These are phyloP conservation scores for Annulohypoxylon stygium DNA, from an alignment of 495 filamentous ascomycete species.

Conservation along the genomic window DNA sequence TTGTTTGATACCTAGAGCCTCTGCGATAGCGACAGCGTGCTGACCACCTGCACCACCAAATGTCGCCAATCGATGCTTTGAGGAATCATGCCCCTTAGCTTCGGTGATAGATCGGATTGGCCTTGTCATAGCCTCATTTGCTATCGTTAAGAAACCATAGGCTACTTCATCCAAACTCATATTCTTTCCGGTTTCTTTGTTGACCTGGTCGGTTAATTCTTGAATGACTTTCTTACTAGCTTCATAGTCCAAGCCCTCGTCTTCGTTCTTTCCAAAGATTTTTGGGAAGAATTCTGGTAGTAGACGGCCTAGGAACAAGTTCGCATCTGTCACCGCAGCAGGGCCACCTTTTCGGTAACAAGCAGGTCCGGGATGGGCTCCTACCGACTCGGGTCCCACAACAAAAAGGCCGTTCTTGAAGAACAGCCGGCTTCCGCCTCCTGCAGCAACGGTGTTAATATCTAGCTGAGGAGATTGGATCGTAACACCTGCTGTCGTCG, in stretches of 20 bases:
- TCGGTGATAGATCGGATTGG: constrained; percentile 94
- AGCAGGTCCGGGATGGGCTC: constrained; percentile 54
- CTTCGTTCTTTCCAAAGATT: constrained; percentile 93
- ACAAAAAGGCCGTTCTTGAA: constrained; percentile 56
- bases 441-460: constrained; percentile 82
- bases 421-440: constrained; percentile 57
- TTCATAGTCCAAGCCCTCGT: constrained; percentile 84
- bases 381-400: constrained; percentile 57
- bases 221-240: constrained; percentile 82
- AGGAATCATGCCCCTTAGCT: constrained; percentile 92
- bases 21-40: constrained; percentile 95
- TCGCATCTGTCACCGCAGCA: constrained; percentile 59
- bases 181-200: constrained; percentile 73
- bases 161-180: constrained; percentile 92
- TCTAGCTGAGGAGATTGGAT: constrained; percentile 96
- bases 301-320: constrained; percentile 66
- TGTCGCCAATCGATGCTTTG: constrained; percentile 86
- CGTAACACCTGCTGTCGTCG: constrained; percentile 93
- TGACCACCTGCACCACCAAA: constrained; percentile 98
- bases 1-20: constrained; percentile 85
- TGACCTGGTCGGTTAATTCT: constrained; percentile 82
- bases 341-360: constrained; percentile 58
- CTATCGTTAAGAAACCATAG: constrained; percentile 89
- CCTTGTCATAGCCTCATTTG: constrained; percentile 95
- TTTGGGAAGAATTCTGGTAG: constrained; percentile 96